Base-by-base conservation (phyloP, 1,284 basidiomycete species). In the Leccinum pachyderme region DNA sequence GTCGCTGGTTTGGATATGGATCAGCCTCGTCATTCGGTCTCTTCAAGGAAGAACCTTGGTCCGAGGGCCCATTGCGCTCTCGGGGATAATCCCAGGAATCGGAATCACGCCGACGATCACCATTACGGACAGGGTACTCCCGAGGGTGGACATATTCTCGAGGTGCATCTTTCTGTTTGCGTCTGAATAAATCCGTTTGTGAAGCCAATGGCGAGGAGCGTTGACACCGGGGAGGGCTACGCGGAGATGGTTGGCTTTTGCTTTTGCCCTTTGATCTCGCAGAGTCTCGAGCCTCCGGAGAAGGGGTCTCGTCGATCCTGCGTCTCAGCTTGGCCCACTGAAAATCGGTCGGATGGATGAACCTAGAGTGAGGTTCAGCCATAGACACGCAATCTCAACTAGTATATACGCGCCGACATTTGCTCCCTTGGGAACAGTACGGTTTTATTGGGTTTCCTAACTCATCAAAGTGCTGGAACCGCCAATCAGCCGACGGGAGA, bases 261-360 rank as follows among this genome's bases (percentile, higher is more conserved):
- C 57, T 57, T 52, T 62, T 73, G 8, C 58, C 56, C 54, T 65
- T 71, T 47, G 56, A 54, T 52, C 56, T 59, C 24, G 29, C 54
- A 15, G 33, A 4, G 44, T 70, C 67, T 31, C 58, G 59, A 51
- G 51, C 47, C 47, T 57, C 55, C 11, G 63, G 59, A 7, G 54
- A 59, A 24, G 63, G 57, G 13, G 58, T 55, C 35, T 52, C 56
- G 11, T 59, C 55, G 24, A 46, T 57, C 39, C 59, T 61, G 55
- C 59, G 58, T 31, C 62, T 71, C 22, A 69, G 55, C 49, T 68
- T 70, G 18, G 64, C 60, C 80, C 80, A 80, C 53, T 75, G 72
- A 37, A 68, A 55, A 61, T 82, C 80, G 44, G 63, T 69, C 29
- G 81, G 81, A 57, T 82, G 81, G 41, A 82, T 74, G 61, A 81